phyloP scores from a whole-genome alignment of 768 basidiomycete species.

The Floccularia luteovirens region DNA sequence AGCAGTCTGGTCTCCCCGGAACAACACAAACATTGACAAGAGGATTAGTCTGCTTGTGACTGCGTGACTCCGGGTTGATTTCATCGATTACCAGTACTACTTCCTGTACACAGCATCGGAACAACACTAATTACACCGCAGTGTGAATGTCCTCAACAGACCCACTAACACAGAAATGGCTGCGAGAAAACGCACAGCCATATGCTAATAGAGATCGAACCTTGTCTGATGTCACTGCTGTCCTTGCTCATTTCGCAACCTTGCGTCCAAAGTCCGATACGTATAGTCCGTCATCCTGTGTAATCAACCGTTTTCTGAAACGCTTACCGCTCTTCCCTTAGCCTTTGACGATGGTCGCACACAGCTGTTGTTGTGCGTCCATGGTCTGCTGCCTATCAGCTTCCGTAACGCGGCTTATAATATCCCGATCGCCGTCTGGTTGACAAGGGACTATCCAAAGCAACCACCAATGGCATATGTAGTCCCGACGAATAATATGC shows the following conservation, averaged over 20 bases:
- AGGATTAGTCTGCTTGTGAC: no score
- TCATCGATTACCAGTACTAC: no score
- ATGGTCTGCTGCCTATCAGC: constrained; percentile 85
- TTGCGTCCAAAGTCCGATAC: constrained; percentile 77
- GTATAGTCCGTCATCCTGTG: constrained; percentile 46
- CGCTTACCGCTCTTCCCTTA: constrained; percentile 20
- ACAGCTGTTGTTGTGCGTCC: constrained; percentile 83
- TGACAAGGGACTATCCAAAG: constrained; percentile 78
- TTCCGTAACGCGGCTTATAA: constrained; percentile 79
- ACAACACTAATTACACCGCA: no score
- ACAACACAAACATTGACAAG: no score
- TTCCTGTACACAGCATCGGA: no score
- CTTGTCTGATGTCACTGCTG: constrained; percentile 53
- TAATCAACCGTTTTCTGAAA: constrained; percentile 5
- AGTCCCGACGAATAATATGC: constrained; percentile 86
- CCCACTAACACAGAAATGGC: constrained; percentile 52
- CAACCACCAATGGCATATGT: constrained; percentile 85
- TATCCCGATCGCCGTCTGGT: constrained; percentile 88
- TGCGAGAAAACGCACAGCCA: constrained; percentile 51
- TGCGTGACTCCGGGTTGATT: no score
- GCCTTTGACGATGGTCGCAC: constrained; percentile 94
- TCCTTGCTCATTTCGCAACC: constrained; percentile 44
- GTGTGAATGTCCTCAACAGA: constrained; percentile 10
- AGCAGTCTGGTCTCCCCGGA: no score
- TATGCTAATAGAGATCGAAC: constrained; percentile 54